phyloP scores from a whole-genome alignment of 2,329 filamentous ascomycete species.

The Ustulina deusta region DNA sequence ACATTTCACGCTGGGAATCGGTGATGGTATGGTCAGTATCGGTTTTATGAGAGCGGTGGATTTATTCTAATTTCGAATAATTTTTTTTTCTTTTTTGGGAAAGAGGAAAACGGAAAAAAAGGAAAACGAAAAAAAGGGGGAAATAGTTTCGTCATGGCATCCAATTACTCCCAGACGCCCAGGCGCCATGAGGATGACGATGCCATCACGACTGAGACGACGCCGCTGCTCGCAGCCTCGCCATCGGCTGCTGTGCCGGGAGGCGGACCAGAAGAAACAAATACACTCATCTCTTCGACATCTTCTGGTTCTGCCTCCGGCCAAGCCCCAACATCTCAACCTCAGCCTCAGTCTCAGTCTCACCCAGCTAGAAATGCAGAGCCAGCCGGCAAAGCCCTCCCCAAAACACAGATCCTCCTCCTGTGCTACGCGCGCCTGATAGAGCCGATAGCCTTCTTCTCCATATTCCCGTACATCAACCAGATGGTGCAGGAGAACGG shows the following conservation, averaged over 20 bases:
- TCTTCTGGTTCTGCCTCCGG: slow-evolving; percentile 9
- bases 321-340: slow-evolving; percentile 33
- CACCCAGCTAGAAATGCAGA: too few relatives aligned
- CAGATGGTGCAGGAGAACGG: slow-evolving; percentile 79
- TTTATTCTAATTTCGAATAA: too few relatives aligned
- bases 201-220: slow-evolving; percentile 35
- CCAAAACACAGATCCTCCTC: slow-evolving; percentile 74
- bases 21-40: not conserved
- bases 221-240: slow-evolving; percentile 32
- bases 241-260: slow-evolving; percentile 13
- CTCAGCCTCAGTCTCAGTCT: too few relatives aligned
- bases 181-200: slow-evolving; percentile 29
- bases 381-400: slow-evolving; percentile 60
- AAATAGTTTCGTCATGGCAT: slow-evolving; percentile 16
- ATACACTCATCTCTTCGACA: slow-evolving; percentile 7
- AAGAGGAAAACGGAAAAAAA: not conserved
- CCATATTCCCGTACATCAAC: slow-evolving; percentile 83
- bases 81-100: too few relatives aligned
- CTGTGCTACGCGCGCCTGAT: slow-evolving; percentile 79
- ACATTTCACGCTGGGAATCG: not conserved
- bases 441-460: slow-evolving; percentile 86
- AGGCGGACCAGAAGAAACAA: slow-evolving; percentile 13
- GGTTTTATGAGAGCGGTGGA: not conserved
- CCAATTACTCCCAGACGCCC: not conserved
- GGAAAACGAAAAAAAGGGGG: not conserved